These are phyloP conservation scores for Ochetophila trinervis DNA, from an alignment of 306 rosid species.

Conservation along the genomic window DNA sequence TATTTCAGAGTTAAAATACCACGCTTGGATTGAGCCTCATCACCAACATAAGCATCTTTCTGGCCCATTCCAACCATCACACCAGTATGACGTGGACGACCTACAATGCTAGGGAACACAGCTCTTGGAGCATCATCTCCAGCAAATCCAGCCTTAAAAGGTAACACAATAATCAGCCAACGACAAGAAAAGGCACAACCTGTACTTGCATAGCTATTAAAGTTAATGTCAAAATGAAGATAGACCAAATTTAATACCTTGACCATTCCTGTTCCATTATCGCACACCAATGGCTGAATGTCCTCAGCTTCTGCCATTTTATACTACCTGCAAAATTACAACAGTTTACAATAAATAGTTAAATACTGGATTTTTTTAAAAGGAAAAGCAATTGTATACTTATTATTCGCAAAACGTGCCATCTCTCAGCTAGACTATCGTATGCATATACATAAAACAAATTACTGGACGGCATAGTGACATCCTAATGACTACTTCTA, in stretches of 20 bases:
- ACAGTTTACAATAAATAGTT: slow-evolving; percentile 11
- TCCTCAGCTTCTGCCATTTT: slow-evolving; percentile 98
- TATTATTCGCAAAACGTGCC: no score
- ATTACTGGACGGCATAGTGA: neutral
- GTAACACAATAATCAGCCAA: slow-evolving; percentile 14
- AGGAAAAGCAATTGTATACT: neutral
- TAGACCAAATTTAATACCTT: slow-evolving; percentile 47
- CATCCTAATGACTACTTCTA: no score
- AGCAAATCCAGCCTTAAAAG: slow-evolving; percentile 89
- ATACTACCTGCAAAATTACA: slow-evolving; percentile 33
- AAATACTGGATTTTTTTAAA: slow-evolving; percentile 3
- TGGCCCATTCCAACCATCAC: slow-evolving; percentile 99
- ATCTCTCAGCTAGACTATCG: slow-evolving; percentile 5
- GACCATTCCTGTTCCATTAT: slow-evolving; percentile 99
- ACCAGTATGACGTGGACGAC: slow-evolving; percentile 99
- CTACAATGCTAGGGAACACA: slow-evolving; percentile 97
- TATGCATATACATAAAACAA: neutral
- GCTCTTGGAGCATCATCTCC: slow-evolving; percentile 99
- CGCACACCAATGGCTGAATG: slow-evolving; percentile 98
- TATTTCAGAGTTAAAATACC: slow-evolving; percentile 94
- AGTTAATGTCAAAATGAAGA: neutral
- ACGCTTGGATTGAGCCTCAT: slow-evolving; percentile 96
- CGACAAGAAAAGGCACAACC: neutral
- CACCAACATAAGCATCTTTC: slow-evolving; percentile 99
- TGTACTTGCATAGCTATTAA: neutral